These are phyloP conservation scores for Kluyveromyces wickerhamii DNA, from an alignment of 805 yeast species.

Conservation along the genomic window DNA sequence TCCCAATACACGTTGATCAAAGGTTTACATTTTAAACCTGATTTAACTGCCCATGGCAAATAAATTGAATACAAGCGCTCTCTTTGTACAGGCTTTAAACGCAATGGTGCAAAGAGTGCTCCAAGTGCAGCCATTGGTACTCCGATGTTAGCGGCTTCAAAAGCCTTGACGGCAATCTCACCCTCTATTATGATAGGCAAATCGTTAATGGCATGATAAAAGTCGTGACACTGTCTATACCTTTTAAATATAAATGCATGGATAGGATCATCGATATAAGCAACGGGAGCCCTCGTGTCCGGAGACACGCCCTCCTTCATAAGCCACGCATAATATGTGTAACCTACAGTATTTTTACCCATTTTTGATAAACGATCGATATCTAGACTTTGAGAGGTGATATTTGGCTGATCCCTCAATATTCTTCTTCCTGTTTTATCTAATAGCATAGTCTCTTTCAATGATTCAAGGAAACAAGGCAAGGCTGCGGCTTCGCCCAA, in stretches of 20 bases:
- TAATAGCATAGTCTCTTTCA: conserved; percentile 66
- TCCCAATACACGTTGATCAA: conserved; percentile 93
- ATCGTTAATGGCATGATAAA: conserved; percentile 87
- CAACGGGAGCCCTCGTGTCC: conserved; percentile 85
- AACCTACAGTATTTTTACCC: conserved; percentile 69
- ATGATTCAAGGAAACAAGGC: conserved; percentile 49
- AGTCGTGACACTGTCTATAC: conserved; percentile 95
- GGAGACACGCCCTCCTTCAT: conserved; percentile 85
- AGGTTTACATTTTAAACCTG: conserved; percentile 66
- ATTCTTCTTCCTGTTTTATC: conserved; percentile 73
- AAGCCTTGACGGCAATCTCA: conserved; percentile 87
- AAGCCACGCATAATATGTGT: conserved; percentile 74
- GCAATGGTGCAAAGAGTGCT: conserved; percentile 79
- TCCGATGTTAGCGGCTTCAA: conserved; percentile 87
- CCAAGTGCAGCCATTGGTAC: conserved; percentile 95
- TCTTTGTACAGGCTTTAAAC: conserved; percentile 57
- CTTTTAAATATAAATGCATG: conserved; percentile 89
- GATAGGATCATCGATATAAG: conserved; percentile 81
- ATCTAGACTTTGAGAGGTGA: conserved; percentile 64
- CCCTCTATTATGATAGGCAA: conserved; percentile 90
- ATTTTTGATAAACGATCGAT: conserved; percentile 49
- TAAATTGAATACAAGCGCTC: conserved; percentile 58
- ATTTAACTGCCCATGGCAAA: conserved; percentile 79
- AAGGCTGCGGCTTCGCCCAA: conserved; percentile 88
- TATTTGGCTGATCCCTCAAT: conserved; percentile 71